Conservation (phyloP, 306 rosid species). For the Acacia melanoxylon region DNA sequence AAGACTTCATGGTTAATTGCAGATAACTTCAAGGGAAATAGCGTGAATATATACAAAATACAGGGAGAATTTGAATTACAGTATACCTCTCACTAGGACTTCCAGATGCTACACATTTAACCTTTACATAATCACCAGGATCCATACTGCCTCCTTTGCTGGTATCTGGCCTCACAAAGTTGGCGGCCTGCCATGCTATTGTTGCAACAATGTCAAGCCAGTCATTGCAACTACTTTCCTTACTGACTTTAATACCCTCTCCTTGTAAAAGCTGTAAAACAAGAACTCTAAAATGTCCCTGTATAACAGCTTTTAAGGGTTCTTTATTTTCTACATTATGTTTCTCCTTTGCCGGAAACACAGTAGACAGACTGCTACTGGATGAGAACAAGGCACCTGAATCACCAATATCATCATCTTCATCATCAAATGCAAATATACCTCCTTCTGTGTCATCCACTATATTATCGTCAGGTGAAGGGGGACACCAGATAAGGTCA, state of each 20-base stretch:
- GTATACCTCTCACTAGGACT: constrained; percentile 80
- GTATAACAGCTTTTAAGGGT: constrained; percentile 75
- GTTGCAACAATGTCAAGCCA: constrained; percentile 83
- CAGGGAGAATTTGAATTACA: constrained; percentile 21
- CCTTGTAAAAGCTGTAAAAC: constrained; percentile 85
- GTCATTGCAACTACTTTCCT: constrained; percentile 61
- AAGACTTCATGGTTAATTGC: constrained; percentile 19
- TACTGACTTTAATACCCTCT: constrained; percentile 64
- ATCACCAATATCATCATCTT: constrained; percentile 90
- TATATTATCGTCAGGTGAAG: constrained; percentile 74
- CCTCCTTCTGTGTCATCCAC: constrained; percentile 68
- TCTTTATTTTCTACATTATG: constrained; percentile 74
- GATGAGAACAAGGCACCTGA: constrained; percentile 72
- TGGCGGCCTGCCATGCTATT: constrained; percentile 94
- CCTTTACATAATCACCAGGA: constrained; percentile 90
- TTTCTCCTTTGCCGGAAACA: constrained; percentile 76
- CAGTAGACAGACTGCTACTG: constrained; percentile 67
- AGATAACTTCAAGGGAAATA: neutral
- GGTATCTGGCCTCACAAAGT: constrained; percentile 92
- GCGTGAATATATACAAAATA: neutral
- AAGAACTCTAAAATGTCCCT: constrained; percentile 94
- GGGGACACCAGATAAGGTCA: constrained; percentile 84
- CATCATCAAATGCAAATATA: constrained; percentile 78
- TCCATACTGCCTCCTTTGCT: constrained; percentile 99
- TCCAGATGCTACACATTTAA: constrained; percentile 88